phyloP scores from a whole-genome alignment of 805 yeast genomes.

The Starmera quercuum region DNA sequence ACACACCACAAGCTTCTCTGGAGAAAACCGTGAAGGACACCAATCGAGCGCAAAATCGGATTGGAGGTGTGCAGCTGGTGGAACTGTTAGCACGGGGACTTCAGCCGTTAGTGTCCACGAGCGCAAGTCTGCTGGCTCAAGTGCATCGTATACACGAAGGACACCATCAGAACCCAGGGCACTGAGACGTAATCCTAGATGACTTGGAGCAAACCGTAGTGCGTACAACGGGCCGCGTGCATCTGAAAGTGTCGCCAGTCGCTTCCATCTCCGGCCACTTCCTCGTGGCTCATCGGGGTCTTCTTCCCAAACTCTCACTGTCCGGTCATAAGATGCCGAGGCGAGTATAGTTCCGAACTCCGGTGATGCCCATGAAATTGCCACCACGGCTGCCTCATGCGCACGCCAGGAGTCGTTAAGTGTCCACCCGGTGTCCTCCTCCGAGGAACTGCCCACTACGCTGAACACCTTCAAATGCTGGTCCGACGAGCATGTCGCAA shows the following conservation, averaged over 20 bases:
- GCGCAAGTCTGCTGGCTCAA: slow-evolving; percentile 82
- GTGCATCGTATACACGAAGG: slow-evolving; percentile 75
- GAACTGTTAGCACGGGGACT: slow-evolving; percentile 53
- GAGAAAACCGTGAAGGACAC: slow-evolving; percentile 81
- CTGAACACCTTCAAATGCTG: slow-evolving; percentile 89
- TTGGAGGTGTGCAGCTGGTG: slow-evolving; percentile 76
- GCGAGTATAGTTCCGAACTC: slow-evolving; percentile 85
- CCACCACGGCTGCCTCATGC: slow-evolving; percentile 81
- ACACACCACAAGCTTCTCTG: slow-evolving; percentile 75
- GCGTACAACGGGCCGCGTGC: slow-evolving; percentile 85
- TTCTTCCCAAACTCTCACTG: slow-evolving; percentile 89
- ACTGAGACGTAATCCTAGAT: slow-evolving; percentile 73
- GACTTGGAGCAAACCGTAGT: slow-evolving; percentile 83
- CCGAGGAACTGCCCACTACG: too few species aligned
- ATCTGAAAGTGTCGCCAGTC: slow-evolving; percentile 72
- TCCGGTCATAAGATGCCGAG: slow-evolving; percentile 83
- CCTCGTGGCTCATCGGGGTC: slow-evolving; percentile 67
- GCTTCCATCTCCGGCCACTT: slow-evolving; percentile 80
- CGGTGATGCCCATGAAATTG: slow-evolving; percentile 90
- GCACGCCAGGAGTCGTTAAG: slow-evolving; percentile 91
- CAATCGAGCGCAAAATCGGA: slow-evolving; percentile 81
- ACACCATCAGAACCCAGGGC: slow-evolving; percentile 87
- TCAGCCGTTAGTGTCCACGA: slow-evolving; percentile 78
- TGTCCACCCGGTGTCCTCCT: slow-evolving; percentile 71
- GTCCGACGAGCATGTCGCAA: slow-evolving; percentile 94